Base-by-base conservation (phyloP, 371 early-diverging fungal species). In the Capillidium rhysosporum region DNA sequence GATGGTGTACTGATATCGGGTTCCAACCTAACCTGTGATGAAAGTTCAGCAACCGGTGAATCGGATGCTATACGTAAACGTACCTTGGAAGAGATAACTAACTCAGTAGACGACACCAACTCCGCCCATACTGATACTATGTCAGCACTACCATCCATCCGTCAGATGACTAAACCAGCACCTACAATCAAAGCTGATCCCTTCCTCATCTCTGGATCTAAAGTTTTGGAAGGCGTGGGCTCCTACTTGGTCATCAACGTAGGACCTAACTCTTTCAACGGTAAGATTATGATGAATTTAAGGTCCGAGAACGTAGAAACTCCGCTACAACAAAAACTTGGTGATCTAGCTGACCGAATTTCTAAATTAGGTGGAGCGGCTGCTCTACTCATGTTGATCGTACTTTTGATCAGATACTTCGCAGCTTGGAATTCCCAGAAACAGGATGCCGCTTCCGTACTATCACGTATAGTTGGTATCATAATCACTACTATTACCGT, bases 41-140 rank as follows among this genome's bases (percentile, higher is more conserved):
- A 95, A 60, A 84, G 85, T 25, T 80, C 89, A 44, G 82, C 86
- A 24, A 92, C 92, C 0, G 95, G 95, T 62, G 95, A 94, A 70
- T 76, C 86, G 1, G 86, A 92, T 56, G 78, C 86, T 0, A 77
- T 92, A 66, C 77, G 76, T 57, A 86, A 69, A 67, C 69, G 68
- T 30, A 29, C 68, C 1, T 71, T 71, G 3, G 73, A 79, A 43
- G 52, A 52, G 3, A 49, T 49, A 3, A 23, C 12, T 5, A 41
- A 18, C 18, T 16, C 24, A 20, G 43, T 23, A 26, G 38, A 52
- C 5, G 8, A 23, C 9, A 16, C 2, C 10, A 26, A 7, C 26
- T 24, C 52, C 14, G 28, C 16, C 4, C 46, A 43, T 4, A 29
- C 44, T 16, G 55, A 46, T 29, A 30, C 46, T 18, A 1, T 28